Evolutionary conservation across 2,329 filamentous ascomycete genomes (phyloP).

Genomic region (Sporothrix luriei): DNA sequence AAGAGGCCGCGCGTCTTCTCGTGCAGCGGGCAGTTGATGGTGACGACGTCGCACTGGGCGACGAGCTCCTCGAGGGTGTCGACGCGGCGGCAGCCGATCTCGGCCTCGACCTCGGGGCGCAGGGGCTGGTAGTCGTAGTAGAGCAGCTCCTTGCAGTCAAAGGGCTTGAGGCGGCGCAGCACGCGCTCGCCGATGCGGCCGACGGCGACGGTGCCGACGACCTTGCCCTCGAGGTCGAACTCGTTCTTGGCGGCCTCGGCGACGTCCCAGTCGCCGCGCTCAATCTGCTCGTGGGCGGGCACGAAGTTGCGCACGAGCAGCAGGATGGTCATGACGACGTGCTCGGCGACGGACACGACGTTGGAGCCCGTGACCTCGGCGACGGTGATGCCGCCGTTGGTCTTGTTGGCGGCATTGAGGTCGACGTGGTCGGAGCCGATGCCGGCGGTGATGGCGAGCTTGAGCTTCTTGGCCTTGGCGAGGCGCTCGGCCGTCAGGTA

Average conservation of each 20-base stretch:
- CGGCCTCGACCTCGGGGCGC: conserved; percentile 79
- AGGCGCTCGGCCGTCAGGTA: conserved; percentile 97
- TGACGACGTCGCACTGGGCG: conserved; percentile 92
- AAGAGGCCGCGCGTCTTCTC: conserved; percentile 96
- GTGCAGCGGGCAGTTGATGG: conserved; percentile 99
- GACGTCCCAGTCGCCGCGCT: conserved; percentile 89
- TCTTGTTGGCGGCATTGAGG: conserved; percentile 94
- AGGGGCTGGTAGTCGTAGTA: conserved; percentile 99
- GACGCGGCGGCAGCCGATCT: conserved; percentile 92
- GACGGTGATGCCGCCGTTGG: conserved; percentile 95
- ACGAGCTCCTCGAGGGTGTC: conserved; percentile 91
- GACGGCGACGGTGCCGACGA: conserved; percentile 95
- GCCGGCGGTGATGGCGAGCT: conserved; percentile 94
- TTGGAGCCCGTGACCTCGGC: conserved; percentile 98
- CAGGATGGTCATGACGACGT: conserved; percentile 99
- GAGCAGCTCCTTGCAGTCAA: conserved; percentile 98
- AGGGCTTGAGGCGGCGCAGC: conserved; percentile 90
- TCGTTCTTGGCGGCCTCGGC: conserved; percentile 97
- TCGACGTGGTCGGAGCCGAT: conserved; percentile 99
- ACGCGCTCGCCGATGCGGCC: conserved; percentile 98
- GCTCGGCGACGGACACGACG: conserved; percentile 97
- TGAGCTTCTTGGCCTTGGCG: conserved; percentile 97
- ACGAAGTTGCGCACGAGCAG: conserved; percentile 96
- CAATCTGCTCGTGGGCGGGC: conserved; percentile 92
- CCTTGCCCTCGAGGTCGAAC: conserved; percentile 96